Percentiles rank a stretch among this genome's conserved stretches.
phyloP scores from a whole-genome alignment of 768 basidiomycete species.

The Tubosaeta sp. region DNA sequence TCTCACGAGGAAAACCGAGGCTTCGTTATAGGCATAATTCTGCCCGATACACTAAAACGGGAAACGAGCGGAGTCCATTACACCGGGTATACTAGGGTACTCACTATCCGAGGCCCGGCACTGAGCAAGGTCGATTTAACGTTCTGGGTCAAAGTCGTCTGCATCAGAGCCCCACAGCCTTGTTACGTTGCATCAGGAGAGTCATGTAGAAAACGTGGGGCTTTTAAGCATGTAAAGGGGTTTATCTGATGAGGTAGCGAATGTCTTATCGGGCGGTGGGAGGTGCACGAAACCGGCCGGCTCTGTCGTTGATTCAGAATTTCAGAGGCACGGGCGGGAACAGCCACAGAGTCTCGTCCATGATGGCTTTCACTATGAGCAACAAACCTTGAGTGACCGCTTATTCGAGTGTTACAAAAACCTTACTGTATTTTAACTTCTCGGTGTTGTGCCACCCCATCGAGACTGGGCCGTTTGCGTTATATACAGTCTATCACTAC shows the following conservation, averaged over 20 bases:
- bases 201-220: slow-evolving; percentile 58
- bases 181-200: slow-evolving; percentile 63
- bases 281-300: slow-evolving; percentile 46
- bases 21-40: slow-evolving; percentile 74
- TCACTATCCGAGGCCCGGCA: slow-evolving; percentile 57
- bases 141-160: slow-evolving; percentile 71
- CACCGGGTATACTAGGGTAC: slow-evolving; percentile 15
- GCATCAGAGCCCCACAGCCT: slow-evolving; percentile 74
- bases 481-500: too few species aligned
- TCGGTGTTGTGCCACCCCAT: too few species aligned
- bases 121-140: slow-evolving; percentile 78
- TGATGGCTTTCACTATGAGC: slow-evolving; percentile 60
- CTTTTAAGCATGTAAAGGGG: slow-evolving; percentile 57
- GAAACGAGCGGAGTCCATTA: slow-evolving; percentile 15
- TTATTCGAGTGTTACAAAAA: neutral
- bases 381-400: slow-evolving; percentile 3
- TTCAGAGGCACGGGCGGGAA: slow-evolving; percentile 80
- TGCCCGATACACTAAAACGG: slow-evolving; percentile 58
- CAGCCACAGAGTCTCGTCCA: slow-evolving; percentile 73
- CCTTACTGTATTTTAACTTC: slow-evolving; percentile 62
- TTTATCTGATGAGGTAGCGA: slow-evolving; percentile 28
- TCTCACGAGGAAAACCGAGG: slow-evolving; percentile 66
- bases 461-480: too few species aligned
- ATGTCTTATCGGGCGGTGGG: slow-evolving; percentile 50
- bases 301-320: slow-evolving; percentile 63